phyloP scores from a whole-genome alignment of 306 rosid genomes.

The Corylus avellana region DNA sequence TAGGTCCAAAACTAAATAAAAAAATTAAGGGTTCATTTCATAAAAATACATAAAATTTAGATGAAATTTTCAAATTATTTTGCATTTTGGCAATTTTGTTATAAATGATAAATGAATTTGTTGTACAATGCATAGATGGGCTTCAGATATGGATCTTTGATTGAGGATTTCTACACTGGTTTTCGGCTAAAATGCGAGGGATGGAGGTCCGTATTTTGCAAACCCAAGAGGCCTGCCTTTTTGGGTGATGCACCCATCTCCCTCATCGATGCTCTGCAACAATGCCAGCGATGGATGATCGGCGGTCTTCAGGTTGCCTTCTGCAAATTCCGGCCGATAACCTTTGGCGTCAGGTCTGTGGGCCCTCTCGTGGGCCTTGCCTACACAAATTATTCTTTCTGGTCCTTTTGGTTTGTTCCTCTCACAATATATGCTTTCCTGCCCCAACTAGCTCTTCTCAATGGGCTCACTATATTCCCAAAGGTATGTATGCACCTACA shows the following conservation, averaged over 20 bases:
- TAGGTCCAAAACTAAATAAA: no score
- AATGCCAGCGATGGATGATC: conserved; percentile 37
- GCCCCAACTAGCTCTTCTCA: conserved; percentile 41
- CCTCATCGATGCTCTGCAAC: conserved; percentile 33
- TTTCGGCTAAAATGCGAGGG: conserved; percentile 33
- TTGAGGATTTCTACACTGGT: conserved; percentile 40
- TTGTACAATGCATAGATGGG: conserved; percentile 26
- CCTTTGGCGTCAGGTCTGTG: conserved; percentile 19
- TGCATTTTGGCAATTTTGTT: no score
- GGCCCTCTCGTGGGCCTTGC: conserved; percentile 38
- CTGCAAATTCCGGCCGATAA: conserved; percentile 34
- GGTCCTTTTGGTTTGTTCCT: conserved; percentile 37
- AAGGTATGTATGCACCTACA: conserved; percentile 11
- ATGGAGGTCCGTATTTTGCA: conserved; percentile 40
- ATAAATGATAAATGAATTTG: background rate
- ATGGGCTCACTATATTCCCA: conserved; percentile 42
- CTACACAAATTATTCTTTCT: conserved; percentile 27
- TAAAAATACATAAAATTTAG: no score
- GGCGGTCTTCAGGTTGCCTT: conserved; percentile 34
- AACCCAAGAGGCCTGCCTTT: conserved; percentile 43
- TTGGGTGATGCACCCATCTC: conserved; percentile 39
- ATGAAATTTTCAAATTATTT: no score
- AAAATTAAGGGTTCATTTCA: no score
- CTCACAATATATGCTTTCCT: conserved; percentile 34
- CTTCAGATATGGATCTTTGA: conserved; percentile 39